These are phyloP conservation scores for Penicillium riverlandense DNA, from an alignment of 495 filamentous ascomycete species.

Conservation along the genomic window DNA sequence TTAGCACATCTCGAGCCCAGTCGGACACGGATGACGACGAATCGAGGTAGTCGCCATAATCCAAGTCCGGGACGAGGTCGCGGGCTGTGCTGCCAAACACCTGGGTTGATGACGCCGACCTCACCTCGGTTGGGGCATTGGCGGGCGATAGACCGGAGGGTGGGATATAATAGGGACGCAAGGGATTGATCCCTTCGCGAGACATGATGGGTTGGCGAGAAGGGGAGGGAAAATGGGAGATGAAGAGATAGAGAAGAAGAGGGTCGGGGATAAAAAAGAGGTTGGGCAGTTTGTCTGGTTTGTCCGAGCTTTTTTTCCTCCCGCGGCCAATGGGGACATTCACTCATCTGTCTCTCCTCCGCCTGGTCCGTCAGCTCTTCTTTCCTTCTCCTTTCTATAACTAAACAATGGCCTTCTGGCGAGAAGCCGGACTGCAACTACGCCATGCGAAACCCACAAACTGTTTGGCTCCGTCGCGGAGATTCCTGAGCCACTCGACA, in stretches of 20 bases:
- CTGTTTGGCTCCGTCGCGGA: conserved; percentile 24
- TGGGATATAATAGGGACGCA: conserved; percentile 91
- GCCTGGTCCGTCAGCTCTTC: conserved; percentile 3
- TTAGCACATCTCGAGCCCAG: conserved; percentile 62
- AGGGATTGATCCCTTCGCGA: conserved; percentile 70
- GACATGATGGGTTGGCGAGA: conserved; percentile 28
- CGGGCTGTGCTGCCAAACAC: conserved; percentile 67
- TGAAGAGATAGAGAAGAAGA: neutral
- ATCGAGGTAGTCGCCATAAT: conserved; percentile 85
- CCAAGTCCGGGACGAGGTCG: conserved; percentile 77
- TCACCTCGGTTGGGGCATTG: conserved; percentile 31
- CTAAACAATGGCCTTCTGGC: conserved; percentile 31
- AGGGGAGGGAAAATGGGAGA: neutral
- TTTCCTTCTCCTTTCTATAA: conserved; percentile 2
- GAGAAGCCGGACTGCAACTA: conserved; percentile 29
- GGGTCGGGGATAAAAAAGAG: conserved; percentile 10
- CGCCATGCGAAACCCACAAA: conserved; percentile 25
- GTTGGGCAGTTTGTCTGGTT: conserved; percentile 1
- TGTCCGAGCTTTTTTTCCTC: conserved; percentile 20
- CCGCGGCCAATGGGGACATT: conserved; percentile 21
- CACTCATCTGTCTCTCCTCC: conserved; percentile 7
- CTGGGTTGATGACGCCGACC: conserved; percentile 37
- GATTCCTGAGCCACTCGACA: conserved; percentile 23
- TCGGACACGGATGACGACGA: conserved; percentile 65
- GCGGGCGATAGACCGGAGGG: conserved; percentile 44